Evolutionary conservation across 768 basidiomycete genomes (phyloP).

Genomic region (Postia placenta): DNA sequence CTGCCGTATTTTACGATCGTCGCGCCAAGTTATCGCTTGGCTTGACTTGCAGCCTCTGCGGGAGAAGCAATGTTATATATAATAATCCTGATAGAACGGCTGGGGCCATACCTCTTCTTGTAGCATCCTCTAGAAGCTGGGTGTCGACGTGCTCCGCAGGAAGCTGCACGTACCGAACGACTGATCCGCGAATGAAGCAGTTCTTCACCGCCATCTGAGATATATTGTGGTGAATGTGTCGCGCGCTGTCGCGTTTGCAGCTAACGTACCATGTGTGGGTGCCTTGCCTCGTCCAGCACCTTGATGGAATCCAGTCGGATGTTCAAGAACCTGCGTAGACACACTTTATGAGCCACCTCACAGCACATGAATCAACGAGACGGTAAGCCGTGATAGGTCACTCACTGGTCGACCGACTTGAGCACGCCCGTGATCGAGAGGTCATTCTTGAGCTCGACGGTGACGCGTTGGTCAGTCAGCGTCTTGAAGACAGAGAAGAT

Average conservation of each 20-base stretch:
- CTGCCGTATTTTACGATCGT: too few species aligned
- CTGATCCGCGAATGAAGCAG: slow-evolving; percentile 97
- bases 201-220: slow-evolving; percentile 97
- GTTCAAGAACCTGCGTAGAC: slow-evolving; percentile 85
- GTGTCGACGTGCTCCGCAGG: slow-evolving; percentile 93
- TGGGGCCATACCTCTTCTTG: slow-evolving; percentile 69
- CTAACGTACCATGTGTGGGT: slow-evolving; percentile 89
- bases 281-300: slow-evolving; percentile 85
- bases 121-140: slow-evolving; percentile 92
- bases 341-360: background rate
- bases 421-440: slow-evolving; percentile 91
- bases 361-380: background rate
- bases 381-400: too few species aligned
- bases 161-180: slow-evolving; percentile 95
- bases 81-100: background rate
- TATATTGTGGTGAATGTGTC: background rate
- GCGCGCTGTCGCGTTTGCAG: background rate
- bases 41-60: slow-evolving; percentile 2
- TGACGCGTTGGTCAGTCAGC: slow-evolving; percentile 93
- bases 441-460: slow-evolving; percentile 98
- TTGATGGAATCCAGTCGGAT: slow-evolving; percentile 93
- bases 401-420: slow-evolving; percentile 97
- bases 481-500: slow-evolving; percentile 99
- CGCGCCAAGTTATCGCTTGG: slow-evolving; percentile 1
- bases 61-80: background rate